These are phyloP conservation scores for Rhynchosporium agropyri DNA, from an alignment of 2,329 filamentous ascomycete genomes.

Conservation along the genomic window DNA sequence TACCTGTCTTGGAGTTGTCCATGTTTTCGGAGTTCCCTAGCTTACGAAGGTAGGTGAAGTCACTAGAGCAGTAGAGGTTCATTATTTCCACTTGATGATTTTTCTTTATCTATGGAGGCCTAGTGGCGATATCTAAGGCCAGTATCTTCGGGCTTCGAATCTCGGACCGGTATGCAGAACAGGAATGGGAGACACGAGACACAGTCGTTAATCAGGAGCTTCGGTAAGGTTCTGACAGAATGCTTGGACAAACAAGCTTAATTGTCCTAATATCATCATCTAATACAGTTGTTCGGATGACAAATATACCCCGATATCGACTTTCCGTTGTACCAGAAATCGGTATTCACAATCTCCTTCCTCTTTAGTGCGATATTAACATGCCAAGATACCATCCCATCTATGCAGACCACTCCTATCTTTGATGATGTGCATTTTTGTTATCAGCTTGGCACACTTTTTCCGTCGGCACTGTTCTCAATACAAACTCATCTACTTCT, in stretches of 20 bases:
- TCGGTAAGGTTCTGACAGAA: neutral
- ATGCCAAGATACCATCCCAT: conserved; percentile 15
- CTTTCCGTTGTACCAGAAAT: neutral
- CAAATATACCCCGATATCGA: neutral
- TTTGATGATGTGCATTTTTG: conserved; percentile 4
- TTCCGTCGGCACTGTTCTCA: conserved; percentile 1
- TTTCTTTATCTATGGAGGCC: too few relatives aligned
- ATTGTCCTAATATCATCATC: neutral
- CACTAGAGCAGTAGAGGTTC: too few relatives aligned
- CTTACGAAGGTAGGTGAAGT: too few relatives aligned
- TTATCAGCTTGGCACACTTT: conserved; percentile 16
- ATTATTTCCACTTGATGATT: too few relatives aligned
- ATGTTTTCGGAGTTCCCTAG: too few relatives aligned
- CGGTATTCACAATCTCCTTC: conserved; percentile 4
- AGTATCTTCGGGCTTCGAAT: neutral
- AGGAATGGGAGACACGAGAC: neutral
- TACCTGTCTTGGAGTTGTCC: too few relatives aligned
- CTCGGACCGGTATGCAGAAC: neutral
- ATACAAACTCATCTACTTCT: neutral
- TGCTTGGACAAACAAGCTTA: conserved; percentile 13
- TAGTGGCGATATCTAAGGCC: too few relatives aligned
- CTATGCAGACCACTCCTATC: conserved; percentile 14
- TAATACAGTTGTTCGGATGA: neutral
- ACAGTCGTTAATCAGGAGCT: neutral
- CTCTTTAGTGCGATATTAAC: neutral